A percentile compares a stretch with the other conserved stretches of the same genome.
phyloP scores from a whole-genome alignment of 164 flowering plant genomes.

The Chimonanthus salicifolius region DNA sequence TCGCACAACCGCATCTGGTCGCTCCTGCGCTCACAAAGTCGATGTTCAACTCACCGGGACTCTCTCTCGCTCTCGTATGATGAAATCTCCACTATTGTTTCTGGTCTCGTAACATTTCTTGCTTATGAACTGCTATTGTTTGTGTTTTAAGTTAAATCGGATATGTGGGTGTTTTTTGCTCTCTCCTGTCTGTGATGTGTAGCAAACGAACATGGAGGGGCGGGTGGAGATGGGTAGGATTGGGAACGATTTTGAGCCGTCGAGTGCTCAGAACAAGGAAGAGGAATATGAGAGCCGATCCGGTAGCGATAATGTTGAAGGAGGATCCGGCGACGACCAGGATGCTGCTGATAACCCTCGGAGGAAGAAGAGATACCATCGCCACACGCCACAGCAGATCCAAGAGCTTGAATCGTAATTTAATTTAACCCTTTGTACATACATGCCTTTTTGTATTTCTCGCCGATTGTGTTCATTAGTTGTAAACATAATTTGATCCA shows the following conservation, averaged over 20 bases:
- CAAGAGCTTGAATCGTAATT: conserved; percentile 95
- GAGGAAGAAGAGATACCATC: conserved; percentile 85
- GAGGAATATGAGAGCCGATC: conserved; percentile 96
- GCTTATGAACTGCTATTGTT: background rate
- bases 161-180: background rate
- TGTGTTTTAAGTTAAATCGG: conserved; percentile 5
- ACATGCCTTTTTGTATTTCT: background rate
- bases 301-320: conserved; percentile 90
- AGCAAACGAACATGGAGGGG: conserved; percentile 72
- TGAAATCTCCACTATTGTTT: background rate
- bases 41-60: conserved; percentile 87
- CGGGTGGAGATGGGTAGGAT: conserved; percentile 47
- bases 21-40: conserved; percentile 54
- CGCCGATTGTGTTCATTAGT: background rate
- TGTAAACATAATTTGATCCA: conserved; percentile 9
- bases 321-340: conserved; percentile 80
- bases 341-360: conserved; percentile 70
- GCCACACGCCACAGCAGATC: conserved; percentile 99
- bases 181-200: conserved; percentile 6
- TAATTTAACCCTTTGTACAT: background rate
- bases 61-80: conserved; percentile 86
- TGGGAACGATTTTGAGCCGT: conserved; percentile 38
- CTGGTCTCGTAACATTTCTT: background rate
- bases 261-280: conserved; percentile 51
- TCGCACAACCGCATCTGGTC: conserved; percentile 49